A percentile compares a stretch with the other conserved stretches of the same genome.
Evolutionary conservation across 768 basidiomycete genomes (phyloP).

Genomic region (Leccinum subtestaceum): DNA sequence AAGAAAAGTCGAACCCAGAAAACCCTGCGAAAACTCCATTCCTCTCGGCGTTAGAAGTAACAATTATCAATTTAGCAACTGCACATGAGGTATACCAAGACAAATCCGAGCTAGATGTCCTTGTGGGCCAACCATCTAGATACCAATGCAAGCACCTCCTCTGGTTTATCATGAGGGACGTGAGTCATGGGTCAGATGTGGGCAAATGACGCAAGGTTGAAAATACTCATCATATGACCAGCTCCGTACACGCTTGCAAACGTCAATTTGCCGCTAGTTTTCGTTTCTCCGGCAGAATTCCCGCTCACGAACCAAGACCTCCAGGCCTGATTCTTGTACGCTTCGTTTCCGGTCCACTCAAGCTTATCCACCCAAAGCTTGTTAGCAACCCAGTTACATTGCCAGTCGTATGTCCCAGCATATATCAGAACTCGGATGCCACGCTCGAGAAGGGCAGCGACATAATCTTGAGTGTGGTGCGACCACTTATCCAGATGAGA

Average conservation of each 20-base stretch:
- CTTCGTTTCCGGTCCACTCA: conserved; percentile 57
- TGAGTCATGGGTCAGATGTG: conserved; percentile 30
- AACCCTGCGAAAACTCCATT: not conserved
- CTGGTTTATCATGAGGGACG: conserved; percentile 70
- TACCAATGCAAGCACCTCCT: conserved; percentile 60
- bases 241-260: conserved; percentile 64
- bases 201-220: conserved; percentile 5
- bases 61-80: not conserved
- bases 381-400: conserved; percentile 65
- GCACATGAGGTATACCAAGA: conserved; percentile 1
- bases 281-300: conserved; percentile 52
- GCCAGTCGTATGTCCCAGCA: conserved; percentile 54
- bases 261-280: conserved; percentile 54
- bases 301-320: conserved; percentile 57
- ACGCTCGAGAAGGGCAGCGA: conserved; percentile 53
- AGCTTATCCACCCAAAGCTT: conserved; percentile 57
- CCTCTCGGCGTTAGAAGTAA: not conserved
- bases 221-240: conserved; percentile 65
- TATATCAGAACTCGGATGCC: conserved; percentile 52
- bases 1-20: not conserved
- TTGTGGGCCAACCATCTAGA: conserved; percentile 56
- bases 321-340: conserved; percentile 42
- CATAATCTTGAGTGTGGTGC: conserved; percentile 55
- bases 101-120: conserved; percentile 31
- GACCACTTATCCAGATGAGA: conserved; percentile 60